Percentiles rank a stretch among this genome's conserved stretches.
Conservation (phyloP, 2,329 filamentous ascomycete genomes). For the Xylaria hypoxylon region DNA sequence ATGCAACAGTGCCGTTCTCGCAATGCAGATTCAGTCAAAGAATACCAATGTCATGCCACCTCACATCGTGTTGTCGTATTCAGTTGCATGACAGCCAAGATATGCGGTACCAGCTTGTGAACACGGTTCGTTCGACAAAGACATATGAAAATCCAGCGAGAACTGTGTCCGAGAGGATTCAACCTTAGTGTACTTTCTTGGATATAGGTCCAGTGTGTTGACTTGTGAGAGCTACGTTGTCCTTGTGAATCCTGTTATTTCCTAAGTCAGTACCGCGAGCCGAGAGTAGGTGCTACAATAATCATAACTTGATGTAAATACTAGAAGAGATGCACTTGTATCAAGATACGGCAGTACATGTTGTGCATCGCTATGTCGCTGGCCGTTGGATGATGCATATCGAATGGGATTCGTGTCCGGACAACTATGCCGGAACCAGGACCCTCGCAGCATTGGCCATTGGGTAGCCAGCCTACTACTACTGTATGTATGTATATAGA, state of each 20-base stretch:
- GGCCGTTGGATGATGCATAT: slow-evolving; percentile 17
- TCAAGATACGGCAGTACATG: slow-evolving; percentile 13
- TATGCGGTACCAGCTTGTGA: slow-evolving; percentile 22
- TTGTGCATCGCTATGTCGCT: slow-evolving; percentile 15
- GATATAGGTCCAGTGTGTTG: background rate
- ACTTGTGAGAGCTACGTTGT: background rate
- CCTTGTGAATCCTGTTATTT: background rate
- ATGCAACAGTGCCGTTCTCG: slow-evolving; percentile 26
- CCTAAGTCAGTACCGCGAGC: background rate
- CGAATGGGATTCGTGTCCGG: slow-evolving; percentile 18
- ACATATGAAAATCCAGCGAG: slow-evolving; percentile 6
- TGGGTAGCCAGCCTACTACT: background rate
- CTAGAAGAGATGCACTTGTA: background rate
- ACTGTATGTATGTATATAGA: background rate
- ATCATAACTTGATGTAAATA: background rate
- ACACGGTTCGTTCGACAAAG: slow-evolving; percentile 13
- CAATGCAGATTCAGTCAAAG: slow-evolving; percentile 17
- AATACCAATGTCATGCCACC: slow-evolving; percentile 23
- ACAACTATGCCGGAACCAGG: slow-evolving; percentile 24
- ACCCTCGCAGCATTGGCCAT: background rate
- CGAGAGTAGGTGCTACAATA: background rate
- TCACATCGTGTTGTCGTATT: slow-evolving; percentile 16
- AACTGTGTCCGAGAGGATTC: background rate
- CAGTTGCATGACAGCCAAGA: slow-evolving; percentile 26
- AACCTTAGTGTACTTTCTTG: background rate